Conservation (phyloP, 192 early-diverging fungal species). For the Geosiphon pyriformis region DNA sequence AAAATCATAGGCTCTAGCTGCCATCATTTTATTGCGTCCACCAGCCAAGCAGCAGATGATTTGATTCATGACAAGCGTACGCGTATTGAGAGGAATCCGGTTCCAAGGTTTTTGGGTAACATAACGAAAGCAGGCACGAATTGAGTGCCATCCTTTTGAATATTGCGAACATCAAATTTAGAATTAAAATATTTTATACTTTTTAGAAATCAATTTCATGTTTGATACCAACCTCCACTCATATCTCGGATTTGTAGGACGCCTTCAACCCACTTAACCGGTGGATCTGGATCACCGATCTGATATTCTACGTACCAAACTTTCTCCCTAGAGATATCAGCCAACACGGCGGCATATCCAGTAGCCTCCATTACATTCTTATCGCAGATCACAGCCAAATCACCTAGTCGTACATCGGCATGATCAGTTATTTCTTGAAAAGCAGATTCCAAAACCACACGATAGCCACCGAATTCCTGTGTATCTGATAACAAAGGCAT, state of each 20-base stretch:
- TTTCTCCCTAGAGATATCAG: conserved; percentile 67
- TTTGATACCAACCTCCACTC: conserved; percentile 38
- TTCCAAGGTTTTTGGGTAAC: conserved; percentile 88
- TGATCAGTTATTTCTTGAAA: conserved; percentile 65
- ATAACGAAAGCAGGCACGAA: conserved; percentile 84
- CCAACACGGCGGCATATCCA: conserved; percentile 77
- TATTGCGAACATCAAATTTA: no score
- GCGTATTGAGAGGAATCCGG: conserved; percentile 70
- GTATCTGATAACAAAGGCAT: conserved; percentile 79
- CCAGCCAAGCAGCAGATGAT: conserved; percentile 82
- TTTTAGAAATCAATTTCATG: no score
- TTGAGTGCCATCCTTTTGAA: conserved; percentile 73
- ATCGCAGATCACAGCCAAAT: conserved; percentile 76
- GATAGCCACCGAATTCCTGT: conserved; percentile 75
- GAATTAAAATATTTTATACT: no score
- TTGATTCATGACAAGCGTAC: conserved; percentile 75
- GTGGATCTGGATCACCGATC: conserved; percentile 64
- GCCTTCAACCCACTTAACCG: conserved; percentile 70
- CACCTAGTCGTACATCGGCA: conserved; percentile 61
- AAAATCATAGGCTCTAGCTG: conserved; percentile 80
- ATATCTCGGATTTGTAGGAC: conserved; percentile 66
- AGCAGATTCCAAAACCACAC: conserved; percentile 71
- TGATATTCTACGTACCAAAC: conserved; percentile 79
- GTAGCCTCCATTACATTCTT: conserved; percentile 86
- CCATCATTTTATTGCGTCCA: conserved; percentile 90